phyloP scores from a whole-genome alignment of 1,139 yeast species.

The Geotrichum candidum region DNA sequence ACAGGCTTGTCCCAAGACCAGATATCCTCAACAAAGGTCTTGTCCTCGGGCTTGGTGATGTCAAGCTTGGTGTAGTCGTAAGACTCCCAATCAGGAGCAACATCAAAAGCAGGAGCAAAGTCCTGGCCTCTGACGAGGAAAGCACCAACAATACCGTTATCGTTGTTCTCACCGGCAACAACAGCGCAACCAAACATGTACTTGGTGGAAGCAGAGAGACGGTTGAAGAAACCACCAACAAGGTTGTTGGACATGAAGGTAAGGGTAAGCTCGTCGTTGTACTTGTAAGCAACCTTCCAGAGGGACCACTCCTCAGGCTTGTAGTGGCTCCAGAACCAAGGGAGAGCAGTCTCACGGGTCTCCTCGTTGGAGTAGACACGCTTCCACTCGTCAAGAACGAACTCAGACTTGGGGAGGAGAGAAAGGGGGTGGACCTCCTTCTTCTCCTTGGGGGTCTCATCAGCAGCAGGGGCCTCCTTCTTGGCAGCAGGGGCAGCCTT shows the following conservation, averaged over 20 bases:
- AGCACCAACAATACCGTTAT: constrained; percentile 95
- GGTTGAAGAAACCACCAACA: constrained; percentile 97
- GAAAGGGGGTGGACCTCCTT: constrained; percentile 93
- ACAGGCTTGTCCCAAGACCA: constrained; percentile 87
- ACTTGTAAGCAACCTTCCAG: constrained; percentile 94
- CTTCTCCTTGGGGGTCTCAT: constrained; percentile 41
- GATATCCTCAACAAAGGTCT: constrained; percentile 62
- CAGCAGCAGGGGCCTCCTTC: constrained; percentile 37
- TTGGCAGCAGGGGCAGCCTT: constrained; percentile 24
- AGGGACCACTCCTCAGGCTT: constrained; percentile 91
- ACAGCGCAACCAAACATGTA: constrained; percentile 90
- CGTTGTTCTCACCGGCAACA: constrained; percentile 97
- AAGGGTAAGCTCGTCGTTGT: constrained; percentile 94
- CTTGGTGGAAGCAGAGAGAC: constrained; percentile 86
- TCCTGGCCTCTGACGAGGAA: constrained; percentile 96
- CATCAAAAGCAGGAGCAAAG: constrained; percentile 82
- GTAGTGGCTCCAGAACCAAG: constrained; percentile 98
- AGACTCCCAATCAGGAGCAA: constrained; percentile 99
- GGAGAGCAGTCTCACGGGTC: constrained; percentile 88
- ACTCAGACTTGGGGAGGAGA: constrained; percentile 61
- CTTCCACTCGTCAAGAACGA: constrained; percentile 91
- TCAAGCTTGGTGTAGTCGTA: constrained; percentile 64
- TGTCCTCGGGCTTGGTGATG: constrained; percentile 60
- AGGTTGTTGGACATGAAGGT: constrained; percentile 98
- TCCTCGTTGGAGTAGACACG: constrained; percentile 95